Evolutionary conservation across 2,329 filamentous ascomycete genomes (phyloP), one percentile per base, ranked within the genome.

Genomic region (Rasamsonia emersonii): DNA sequence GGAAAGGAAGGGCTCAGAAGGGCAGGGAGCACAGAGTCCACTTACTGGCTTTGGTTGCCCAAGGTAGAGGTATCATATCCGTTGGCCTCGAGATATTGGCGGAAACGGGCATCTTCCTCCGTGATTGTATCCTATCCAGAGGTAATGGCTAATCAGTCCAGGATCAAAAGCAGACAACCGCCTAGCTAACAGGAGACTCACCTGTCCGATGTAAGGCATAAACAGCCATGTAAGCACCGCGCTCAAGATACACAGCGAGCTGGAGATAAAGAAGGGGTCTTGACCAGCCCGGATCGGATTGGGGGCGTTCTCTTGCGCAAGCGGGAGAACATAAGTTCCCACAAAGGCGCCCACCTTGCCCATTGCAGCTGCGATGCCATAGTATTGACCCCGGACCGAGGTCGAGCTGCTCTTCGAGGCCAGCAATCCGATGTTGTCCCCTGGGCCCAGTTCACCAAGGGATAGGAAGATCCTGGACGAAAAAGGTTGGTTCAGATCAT

Each of bases 341-440:
- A 93, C 76, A 46, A 94, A 94, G 3, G 86, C 88, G 30, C 64
- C 64, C 11, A 68, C 47, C 42, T 67, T 68, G 23, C 64, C 64
- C 9, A 56, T 39, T 3, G 64, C 64, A 0, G 64, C 64, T 5
- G 64, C 64, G 31, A 66, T 62, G 6, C 62, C 73, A 47, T 79
- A 79, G 56, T 77, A 79, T 51, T 83, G 75, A 2, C 86, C 88
- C 23, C 86, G 74, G n/a, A 95, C 79, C 11, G 82, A 81, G 4
- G 88, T 94, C 0, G 88, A 85, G 47, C 79, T 86, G 2, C 84
- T 88, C 66, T 94, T 94, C 28, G 82, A 82, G 0, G 88, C 86
- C 18, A 93, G 59, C 0, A 94, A 71, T 3, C 86, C 86, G 45
- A 94, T 93, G 56, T 94, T 94, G 64, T 94, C 83, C 9, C 88